phyloP scores from a whole-genome alignment of 768 basidiomycete species.

The Termitomyces sp. region DNA sequence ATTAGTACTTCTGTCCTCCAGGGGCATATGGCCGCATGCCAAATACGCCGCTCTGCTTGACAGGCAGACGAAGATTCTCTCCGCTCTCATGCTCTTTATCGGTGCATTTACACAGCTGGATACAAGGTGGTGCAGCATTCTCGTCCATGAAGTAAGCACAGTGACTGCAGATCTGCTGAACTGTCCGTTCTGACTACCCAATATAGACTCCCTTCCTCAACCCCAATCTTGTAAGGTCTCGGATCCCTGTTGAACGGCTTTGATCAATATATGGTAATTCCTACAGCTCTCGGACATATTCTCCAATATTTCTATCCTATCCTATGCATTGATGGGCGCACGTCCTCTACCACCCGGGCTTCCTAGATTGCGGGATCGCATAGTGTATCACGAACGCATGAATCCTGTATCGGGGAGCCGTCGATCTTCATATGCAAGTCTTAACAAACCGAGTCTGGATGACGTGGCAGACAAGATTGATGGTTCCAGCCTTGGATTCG shows the following conservation, averaged over 20 bases:
- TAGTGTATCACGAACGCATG: constrained; percentile 36
- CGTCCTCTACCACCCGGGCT: constrained; percentile 32
- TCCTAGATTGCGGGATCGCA: constrained; percentile 34
- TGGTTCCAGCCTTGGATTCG: constrained; percentile 36
- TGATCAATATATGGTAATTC: neutral
- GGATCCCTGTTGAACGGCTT: neutral
- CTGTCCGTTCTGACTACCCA: neutral
- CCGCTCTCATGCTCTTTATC: constrained; percentile 29
- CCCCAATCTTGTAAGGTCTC: constrained; percentile 33
- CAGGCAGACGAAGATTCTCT: constrained; percentile 27
- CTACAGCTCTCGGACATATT: constrained; percentile 38
- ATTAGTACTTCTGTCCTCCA: constrained; percentile 9
- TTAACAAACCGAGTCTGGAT: constrained; percentile 9
- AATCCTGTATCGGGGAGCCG: constrained; percentile 7
- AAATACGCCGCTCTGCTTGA: constrained; percentile 28
- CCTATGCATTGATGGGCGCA: constrained; percentile 29
- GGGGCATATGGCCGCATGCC: constrained; percentile 36
- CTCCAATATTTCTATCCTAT: constrained; percentile 32
- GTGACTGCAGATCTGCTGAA: neutral
- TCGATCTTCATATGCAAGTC: constrained; percentile 1
- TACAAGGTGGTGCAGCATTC: constrained; percentile 37
- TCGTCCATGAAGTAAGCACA: constrained; percentile 32
- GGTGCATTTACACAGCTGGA: constrained; percentile 36
- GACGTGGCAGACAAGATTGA: constrained; percentile 29
- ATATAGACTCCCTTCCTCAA: constrained; percentile 39